Percentiles rank a stretch among this genome's conserved stretches.
Conservation (phyloP, 495 filamentous ascomycete species). For the Antarctomyces pellizariae region DNA sequence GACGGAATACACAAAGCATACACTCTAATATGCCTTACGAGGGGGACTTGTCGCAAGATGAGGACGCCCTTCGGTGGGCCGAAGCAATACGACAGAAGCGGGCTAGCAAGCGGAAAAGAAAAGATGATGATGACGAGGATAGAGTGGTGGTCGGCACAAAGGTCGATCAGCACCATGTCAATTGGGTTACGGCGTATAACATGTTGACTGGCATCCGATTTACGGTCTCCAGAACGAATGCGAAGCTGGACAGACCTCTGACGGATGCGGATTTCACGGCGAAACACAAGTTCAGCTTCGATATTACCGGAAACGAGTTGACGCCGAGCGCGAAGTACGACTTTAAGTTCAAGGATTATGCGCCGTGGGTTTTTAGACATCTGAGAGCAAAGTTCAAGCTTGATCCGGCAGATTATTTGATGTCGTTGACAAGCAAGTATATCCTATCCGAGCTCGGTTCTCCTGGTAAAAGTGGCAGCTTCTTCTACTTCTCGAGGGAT, state of each 20-base stretch:
- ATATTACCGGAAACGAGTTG: constrained; percentile 93
- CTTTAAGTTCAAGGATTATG: constrained; percentile 99
- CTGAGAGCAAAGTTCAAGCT: constrained; percentile 71
- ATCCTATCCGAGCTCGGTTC: constrained; percentile 94
- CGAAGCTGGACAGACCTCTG: constrained; percentile 76
- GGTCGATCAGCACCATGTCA: constrained; percentile 90
- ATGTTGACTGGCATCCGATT: constrained; percentile 99
- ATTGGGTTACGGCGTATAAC: constrained; percentile 97
- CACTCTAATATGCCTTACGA: constrained; percentile 66
- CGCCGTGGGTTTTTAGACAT: constrained; percentile 95
- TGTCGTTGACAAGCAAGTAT: constrained; percentile 97
- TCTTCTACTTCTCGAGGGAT: constrained; percentile 98
- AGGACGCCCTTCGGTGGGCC: constrained; percentile 77
- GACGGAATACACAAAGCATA: constrained; percentile 62
- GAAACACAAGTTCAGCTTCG: constrained; percentile 94
- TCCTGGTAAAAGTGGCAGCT: constrained; percentile 93
- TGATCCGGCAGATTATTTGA: constrained; percentile 92
- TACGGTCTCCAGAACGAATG: constrained; percentile 85
- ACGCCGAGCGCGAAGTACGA: constrained; percentile 98
- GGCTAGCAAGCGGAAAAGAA: constrained; percentile 54
- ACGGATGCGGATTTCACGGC: constrained; percentile 79
- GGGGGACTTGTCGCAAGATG: constrained; percentile 64
- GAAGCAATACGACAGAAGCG: constrained; percentile 80
- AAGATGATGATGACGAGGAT: constrained; percentile 85
- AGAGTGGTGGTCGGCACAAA: constrained; percentile 90